phyloP scores from a whole-genome alignment of 495 filamentous ascomycete genomes.

The Terfezia claveryi region DNA sequence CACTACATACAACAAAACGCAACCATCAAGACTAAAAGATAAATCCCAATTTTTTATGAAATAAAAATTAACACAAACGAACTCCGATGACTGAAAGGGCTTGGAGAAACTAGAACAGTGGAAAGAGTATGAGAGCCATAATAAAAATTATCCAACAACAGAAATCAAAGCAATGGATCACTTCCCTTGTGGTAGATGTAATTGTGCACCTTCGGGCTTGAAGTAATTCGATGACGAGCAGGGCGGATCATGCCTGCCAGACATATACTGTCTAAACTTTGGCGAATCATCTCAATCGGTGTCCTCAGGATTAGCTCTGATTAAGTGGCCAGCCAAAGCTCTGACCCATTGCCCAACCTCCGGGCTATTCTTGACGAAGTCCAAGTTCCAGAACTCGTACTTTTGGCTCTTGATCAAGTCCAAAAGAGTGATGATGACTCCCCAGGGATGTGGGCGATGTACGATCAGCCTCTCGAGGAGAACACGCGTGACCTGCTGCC shows the following conservation, averaged over 20 bases:
- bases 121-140: too few species aligned
- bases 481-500: slow-evolving; percentile 73
- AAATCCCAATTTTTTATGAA: neutral
- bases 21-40: neutral
- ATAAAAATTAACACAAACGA: too few species aligned
- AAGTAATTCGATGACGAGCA: too few species aligned
- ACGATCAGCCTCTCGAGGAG: slow-evolving; percentile 71
- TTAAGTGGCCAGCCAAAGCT: neutral
- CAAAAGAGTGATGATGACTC: slow-evolving; percentile 68
- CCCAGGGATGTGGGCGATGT: slow-evolving; percentile 91
- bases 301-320: neutral
- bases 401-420: slow-evolving; percentile 80
- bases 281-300: neutral
- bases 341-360: slow-evolving; percentile 32
- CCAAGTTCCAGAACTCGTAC: slow-evolving; percentile 75
- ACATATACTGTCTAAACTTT: too few species aligned
- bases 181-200: too few species aligned
- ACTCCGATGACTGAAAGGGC: too few species aligned
- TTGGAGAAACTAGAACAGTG: too few species aligned
- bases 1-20: too few species aligned
- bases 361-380: slow-evolving; percentile 70
- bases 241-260: too few species aligned
- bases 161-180: too few species aligned
- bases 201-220: too few species aligned
- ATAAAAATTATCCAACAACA: too few species aligned